Conservation (phyloP, 1,284 basidiomycete genomes). For the Puccinia triticina region DNA sequence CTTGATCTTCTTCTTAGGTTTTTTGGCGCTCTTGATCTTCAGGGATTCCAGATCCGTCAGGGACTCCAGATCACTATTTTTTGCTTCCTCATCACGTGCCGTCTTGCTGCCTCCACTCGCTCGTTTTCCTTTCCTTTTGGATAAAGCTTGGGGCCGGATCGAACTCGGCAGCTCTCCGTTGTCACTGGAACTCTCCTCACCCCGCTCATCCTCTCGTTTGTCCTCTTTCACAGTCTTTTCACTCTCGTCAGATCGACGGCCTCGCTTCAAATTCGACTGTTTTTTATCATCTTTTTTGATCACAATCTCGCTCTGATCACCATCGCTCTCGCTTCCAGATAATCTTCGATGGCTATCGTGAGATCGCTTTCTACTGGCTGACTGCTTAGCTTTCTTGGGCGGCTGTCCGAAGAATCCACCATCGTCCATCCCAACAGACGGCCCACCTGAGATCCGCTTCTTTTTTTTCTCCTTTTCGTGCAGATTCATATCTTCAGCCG, state of each 20-base stretch:
- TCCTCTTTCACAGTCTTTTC: background rate
- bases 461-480: conserved; percentile 45
- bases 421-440: background rate
- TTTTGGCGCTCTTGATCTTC: background rate
- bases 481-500: conserved; percentile 38
- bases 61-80: conserved; percentile 3
- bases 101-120: background rate
- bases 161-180: background rate
- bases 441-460: conserved; percentile 1
- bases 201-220: background rate
- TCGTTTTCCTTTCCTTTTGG: background rate
- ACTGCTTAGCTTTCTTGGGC: background rate
- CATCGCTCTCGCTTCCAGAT: background rate
- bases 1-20: background rate
- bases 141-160: background rate
- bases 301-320: background rate
- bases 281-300: background rate
- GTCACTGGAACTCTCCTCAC: background rate
- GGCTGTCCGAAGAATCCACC: conserved; percentile 35
- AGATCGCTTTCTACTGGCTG: background rate
- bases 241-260: background rate
- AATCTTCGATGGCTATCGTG: background rate
- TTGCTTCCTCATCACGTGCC: background rate
- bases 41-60: conserved; percentile 1
- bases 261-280: background rate